Evolutionary conservation across 495 filamentous ascomycete species (phyloP).

Genomic region (Penicillium cataractarum): DNA sequence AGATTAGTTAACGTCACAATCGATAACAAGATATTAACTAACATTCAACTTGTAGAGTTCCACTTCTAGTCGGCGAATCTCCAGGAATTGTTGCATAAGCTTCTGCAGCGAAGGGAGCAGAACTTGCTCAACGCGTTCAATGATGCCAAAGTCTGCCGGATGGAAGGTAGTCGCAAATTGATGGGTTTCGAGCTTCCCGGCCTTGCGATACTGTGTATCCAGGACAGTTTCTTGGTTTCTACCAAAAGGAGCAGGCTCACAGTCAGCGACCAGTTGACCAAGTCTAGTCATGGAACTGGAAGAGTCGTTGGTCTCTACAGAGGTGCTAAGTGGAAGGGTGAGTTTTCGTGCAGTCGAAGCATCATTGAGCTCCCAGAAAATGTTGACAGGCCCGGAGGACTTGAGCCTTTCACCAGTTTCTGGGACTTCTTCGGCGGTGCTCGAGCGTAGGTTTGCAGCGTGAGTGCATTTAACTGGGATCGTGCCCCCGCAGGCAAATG

Average conservation of each 20-base stretch:
- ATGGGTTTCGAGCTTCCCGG: constrained; percentile 48
- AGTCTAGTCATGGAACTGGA: neutral
- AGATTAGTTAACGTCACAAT: too few species aligned
- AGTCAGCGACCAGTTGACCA: constrained; percentile 37
- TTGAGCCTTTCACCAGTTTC: neutral
- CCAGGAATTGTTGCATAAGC: too few species aligned
- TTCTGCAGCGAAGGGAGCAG: too few species aligned
- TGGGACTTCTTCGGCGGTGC: too few species aligned
- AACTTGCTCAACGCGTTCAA: constrained; percentile 50
- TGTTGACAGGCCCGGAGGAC: neutral
- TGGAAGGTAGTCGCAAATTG: constrained; percentile 54
- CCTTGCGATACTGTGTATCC: constrained; percentile 55
- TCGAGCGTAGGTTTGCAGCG: neutral
- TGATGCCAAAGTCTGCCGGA: constrained; percentile 55
- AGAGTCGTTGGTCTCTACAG: neutral
- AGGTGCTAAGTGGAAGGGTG: neutral
- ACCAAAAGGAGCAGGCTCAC: constrained; percentile 53
- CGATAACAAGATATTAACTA: constrained; percentile 12
- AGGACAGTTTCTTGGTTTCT: constrained; percentile 45
- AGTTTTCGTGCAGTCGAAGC: neutral
- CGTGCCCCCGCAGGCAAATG: constrained; percentile 21
- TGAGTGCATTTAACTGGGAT: constrained; percentile 11
- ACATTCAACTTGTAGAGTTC: constrained; percentile 64
- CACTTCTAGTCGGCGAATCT: constrained; percentile 35
- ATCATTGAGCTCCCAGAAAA: neutral